Base-by-base conservation (phyloP, 352 stramenopile species). In the Globisporangium spiculum region DNA sequence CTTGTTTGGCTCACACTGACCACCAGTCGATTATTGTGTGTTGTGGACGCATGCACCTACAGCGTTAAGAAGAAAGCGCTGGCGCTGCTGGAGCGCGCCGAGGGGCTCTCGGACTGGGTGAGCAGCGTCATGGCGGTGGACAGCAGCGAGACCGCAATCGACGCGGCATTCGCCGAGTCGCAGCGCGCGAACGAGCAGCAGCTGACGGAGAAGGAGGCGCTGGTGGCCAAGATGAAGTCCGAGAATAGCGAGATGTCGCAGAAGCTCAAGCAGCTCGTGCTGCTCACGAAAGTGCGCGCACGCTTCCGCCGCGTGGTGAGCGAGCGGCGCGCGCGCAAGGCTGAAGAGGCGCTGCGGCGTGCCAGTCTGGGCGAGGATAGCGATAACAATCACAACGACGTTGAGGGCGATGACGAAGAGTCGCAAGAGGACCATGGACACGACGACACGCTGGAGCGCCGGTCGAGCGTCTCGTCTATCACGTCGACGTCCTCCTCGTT, bases 41-140 rank as follows among this genome's bases (percentile, higher is more conserved):
- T 12, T 44, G 48, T 36, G 16, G 18, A 18, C 62, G 3, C 59
- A 12, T 62, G 18, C 36, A 18, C 4, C 4, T 14, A 8, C 30
- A 86, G 79, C 65, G 74, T 94, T 1, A 89, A 90, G 60, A 79
- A 86, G 26, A 94, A 93, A 74, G 87, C 87, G n/a, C 74, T 92
- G 5, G 75, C 83, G 30, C 61, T 93, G 44, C 68, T 94, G n/a
- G 77, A 92, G 67, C 85, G 87, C 5, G 87, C 87, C 20, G 87
- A 94, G 56, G 81, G 77, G 0, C 65, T 94, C 12, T 81, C 86
- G 9, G 83, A 86, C 20, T 94, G 87, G 87, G 78, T 76, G 1
- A 76, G 62, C 7, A 69, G 81, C 6, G 73, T 91, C 9, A 69
- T 84, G 56, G 71, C 75, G 16, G 34, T 63, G 58, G 70, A 72